Evolutionary conservation across 2,329 filamentous ascomycete genomes (phyloP), one percentile per base, ranked within the genome.

Genomic region (Paecilomyces fulvus): DNA sequence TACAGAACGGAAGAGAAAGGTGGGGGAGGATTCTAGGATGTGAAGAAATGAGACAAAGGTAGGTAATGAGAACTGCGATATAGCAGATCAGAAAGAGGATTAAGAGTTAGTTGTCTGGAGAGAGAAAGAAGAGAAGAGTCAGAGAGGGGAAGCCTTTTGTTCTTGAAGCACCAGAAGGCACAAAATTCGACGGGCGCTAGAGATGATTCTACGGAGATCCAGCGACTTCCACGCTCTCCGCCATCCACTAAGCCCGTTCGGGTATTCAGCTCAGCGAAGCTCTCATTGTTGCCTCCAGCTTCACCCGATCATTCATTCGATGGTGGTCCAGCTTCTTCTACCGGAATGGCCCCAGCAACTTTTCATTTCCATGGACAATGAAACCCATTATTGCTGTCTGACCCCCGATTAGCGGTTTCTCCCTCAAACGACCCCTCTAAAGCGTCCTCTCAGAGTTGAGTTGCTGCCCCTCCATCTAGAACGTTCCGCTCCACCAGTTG

Each of bases 201-300:
- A 30, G 63, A 61, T 56, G 65, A 61, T 73, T 73, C 70, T 66
- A 73, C 69, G 67, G 59, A 58, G 63, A 70, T 73, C 70, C 70
- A 73, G 68, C 66, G 64, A 68, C 67, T 72, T 73, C 70, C 69
- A 72, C 64, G 57, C 53, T 50, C 63, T 63, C 60, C 56, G 58
- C 50, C 54, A 23, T 52, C 30, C 28, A 28, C 54, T 55, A 54
- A 51, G 10, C 55, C 53, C 1, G 17, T 43, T 55, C 14, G 46
- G 52, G 55, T 6, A n/a, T 11, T 28, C 25, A 28, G 49, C 28
- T 25, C 49, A 14, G 33, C 33, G 33, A 12, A 43, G 33, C 12
- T 14, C 25, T 25, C 21, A 12, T 21, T 12, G 25, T 46, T 30
- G 43, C 43, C 30, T 55, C 30, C 28, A 51, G 9, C 17, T 37